Percentiles rank a stretch among this genome's conserved stretches.
Evolutionary conservation across 2,329 filamentous ascomycete species (phyloP).

Genomic region (Lecanicillium sp.): DNA sequence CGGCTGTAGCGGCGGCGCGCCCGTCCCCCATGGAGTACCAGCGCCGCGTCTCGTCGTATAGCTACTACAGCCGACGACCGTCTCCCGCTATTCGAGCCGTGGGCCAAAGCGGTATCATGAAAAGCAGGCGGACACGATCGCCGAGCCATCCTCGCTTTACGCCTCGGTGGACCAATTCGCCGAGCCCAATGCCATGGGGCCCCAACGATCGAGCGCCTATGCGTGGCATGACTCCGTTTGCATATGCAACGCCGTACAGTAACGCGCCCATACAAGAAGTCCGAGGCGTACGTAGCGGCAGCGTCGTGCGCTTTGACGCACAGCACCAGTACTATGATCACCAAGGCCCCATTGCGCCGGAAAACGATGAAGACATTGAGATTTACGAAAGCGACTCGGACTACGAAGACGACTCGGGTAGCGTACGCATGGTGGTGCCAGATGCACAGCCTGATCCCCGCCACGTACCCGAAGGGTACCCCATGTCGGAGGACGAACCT

Average conservation of each 20-base stretch:
- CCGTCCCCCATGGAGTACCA: slow-evolving; percentile 32
- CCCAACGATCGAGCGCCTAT: slow-evolving; percentile 25
- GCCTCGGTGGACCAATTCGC: slow-evolving; percentile 46
- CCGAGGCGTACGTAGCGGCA: slow-evolving; percentile 21
- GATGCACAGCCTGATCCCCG: slow-evolving; percentile 14
- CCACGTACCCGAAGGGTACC: slow-evolving; percentile 20
- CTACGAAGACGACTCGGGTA: slow-evolving; percentile 15
- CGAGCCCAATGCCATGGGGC: slow-evolving; percentile 31
- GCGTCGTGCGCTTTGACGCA: slow-evolving; percentile 17
- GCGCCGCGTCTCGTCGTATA: slow-evolving; percentile 39
- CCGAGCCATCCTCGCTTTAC: slow-evolving; percentile 47
- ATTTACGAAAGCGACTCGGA: slow-evolving; percentile 28
- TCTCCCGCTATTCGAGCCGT: slow-evolving; percentile 21
- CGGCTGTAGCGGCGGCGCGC: slow-evolving; percentile 29
- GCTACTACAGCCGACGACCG: slow-evolving; percentile 22
- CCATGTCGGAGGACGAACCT: slow-evolving; percentile 44
- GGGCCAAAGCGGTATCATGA: slow-evolving; percentile 25
- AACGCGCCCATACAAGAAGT: slow-evolving; percentile 44
- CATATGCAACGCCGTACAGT: slow-evolving; percentile 71
- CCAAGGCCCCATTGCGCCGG: slow-evolving; percentile 12
- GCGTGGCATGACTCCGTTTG: slow-evolving; percentile 49
- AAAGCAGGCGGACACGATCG: slow-evolving; percentile 51
- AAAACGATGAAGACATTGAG: slow-evolving; percentile 22
- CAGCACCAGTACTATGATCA: slow-evolving; percentile 27
- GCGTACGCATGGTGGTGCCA: slow-evolving; percentile 19